Base-by-base conservation (phyloP, 1,284 basidiomycete genomes). In the Prillingera fragicola region DNA sequence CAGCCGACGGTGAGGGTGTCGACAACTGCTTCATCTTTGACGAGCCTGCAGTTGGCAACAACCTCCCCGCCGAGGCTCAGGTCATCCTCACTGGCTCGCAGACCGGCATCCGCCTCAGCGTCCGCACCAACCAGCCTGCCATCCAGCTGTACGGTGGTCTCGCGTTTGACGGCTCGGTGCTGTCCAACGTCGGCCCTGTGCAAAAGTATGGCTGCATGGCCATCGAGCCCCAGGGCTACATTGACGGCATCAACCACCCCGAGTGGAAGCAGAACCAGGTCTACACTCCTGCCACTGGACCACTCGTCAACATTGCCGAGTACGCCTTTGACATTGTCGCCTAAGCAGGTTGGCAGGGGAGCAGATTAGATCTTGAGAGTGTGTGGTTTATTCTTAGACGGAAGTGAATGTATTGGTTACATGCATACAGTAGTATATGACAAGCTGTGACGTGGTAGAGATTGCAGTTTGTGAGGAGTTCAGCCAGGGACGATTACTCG, bases 21-120 rank as follows among this genome's bases (percentile, higher is more conserved):
- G 63, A 65, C 44, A 62, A 65, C 52, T 62, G 61, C 26, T 65
- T 59, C 47, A 48, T 65, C 38, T 49, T 63, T 26, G 56, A 60
- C 34, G 23, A 41, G 14, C 57, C 50, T 4, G 22, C 28, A 1
- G 3, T 7, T 4, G 12, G n/a, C n/a, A n/a, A 28, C 26, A 17
- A 41, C 23, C 28, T 34, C 1, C 14, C 12, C 12, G 35, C 28
- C 10, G 22, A 19, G 15, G 35, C 43, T 8, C 40, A 49, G 46
- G 41, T 63, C 5, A 35, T 54, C 15, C 52, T 48, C 50, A 38
- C 37, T 5, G 44, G 38, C 3, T 36, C 50, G 9, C 45, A 50
- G 22, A 60, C 58, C 3, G 63, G 63, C 15, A 58, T 65, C 35
- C 52, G 46, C 19, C 50, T 65, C 45, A 43, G 25, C 13, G 35